phyloP scores from a whole-genome alignment of 2,329 filamentous ascomycete species.

The Claviceps fusiformis region DNA sequence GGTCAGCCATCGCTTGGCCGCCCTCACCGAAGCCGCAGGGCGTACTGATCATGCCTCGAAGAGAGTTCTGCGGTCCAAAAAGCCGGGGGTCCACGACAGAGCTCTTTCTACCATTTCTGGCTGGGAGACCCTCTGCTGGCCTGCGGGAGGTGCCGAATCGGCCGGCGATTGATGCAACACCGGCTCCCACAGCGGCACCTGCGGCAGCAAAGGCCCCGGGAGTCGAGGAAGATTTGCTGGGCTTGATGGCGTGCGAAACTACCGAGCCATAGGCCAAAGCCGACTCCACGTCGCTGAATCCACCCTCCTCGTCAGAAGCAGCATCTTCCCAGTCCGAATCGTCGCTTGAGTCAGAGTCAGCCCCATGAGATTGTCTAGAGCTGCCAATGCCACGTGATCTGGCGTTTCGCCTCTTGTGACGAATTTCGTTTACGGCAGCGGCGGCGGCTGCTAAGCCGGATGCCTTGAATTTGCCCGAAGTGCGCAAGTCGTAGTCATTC shows the following conservation, averaged over 20 bases:
- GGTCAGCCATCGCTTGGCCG: constrained; percentile 18
- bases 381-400: constrained; percentile 24
- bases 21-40: constrained; percentile 40
- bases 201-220: constrained; percentile 10
- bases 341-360: constrained; percentile 22
- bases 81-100: constrained; percentile 43
- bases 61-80: constrained; percentile 49
- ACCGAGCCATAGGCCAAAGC: constrained; percentile 23
- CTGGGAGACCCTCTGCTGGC: constrained; percentile 6
- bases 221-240: constrained; percentile 1
- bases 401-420: constrained; percentile 23
- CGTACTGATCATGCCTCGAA: constrained; percentile 35
- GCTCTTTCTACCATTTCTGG: constrained; percentile 22
- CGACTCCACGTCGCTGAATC: constrained; percentile 25
- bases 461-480: constrained; percentile 18
- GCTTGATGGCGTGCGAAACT: constrained; percentile 13
- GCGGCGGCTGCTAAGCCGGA: constrained; percentile 23
- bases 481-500: constrained; percentile 34
- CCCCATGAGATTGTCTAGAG: constrained; percentile 24
- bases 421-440: constrained; percentile 27
- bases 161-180: constrained; percentile 2
- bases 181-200: constrained; percentile 22
- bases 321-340: constrained; percentile 46
- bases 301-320: constrained; percentile 32
- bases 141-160: not conserved